Evolutionary conservation across 768 basidiomycete species (phyloP).

Genomic region (Boletus rex-veris): DNA sequence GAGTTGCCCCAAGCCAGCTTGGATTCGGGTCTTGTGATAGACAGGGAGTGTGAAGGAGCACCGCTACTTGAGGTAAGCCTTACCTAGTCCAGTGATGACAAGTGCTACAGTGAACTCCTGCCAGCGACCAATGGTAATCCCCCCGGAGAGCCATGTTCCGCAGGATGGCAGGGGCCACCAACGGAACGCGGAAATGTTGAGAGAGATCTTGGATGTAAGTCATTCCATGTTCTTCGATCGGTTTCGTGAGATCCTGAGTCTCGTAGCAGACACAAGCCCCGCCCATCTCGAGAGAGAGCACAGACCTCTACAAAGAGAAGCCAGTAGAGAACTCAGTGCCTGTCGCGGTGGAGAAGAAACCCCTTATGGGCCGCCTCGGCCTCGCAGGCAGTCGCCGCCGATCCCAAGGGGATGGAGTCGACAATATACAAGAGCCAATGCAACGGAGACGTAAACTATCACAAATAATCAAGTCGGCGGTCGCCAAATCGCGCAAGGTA

Average conservation of each 20-base stretch:
- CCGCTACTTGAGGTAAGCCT: conserved; percentile 26
- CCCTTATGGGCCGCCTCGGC: conserved; percentile 6
- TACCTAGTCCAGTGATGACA: not conserved
- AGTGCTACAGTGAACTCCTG: conserved; percentile 3
- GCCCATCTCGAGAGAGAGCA: conserved; percentile 3
- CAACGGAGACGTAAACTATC: conserved; percentile 14
- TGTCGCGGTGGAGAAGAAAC: not conserved
- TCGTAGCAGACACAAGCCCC: conserved; percentile 7
- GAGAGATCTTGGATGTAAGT: conserved; percentile 18
- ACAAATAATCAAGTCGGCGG: conserved; percentile 15
- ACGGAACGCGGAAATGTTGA: conserved; percentile 9
- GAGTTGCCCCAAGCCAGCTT: conserved; percentile 28
- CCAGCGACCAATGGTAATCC: conserved; percentile 12
- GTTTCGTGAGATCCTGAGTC: conserved; percentile 5
- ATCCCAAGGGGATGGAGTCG: not conserved
- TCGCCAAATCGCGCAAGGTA: conserved; percentile 27
- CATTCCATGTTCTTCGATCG: not conserved
- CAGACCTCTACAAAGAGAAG: conserved; percentile 4
- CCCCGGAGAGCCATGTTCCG: not conserved
- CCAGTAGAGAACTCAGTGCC: conserved; percentile 4
- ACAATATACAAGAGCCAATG: conserved; percentile 9
- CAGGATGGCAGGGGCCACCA: conserved; percentile 1
- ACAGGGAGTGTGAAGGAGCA: conserved; percentile 18
- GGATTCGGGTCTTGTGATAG: conserved; percentile 29
- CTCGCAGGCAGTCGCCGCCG: conserved; percentile 1